These are phyloP conservation scores for Aspergillus pseudoglaucus DNA, from an alignment of 2,329 filamentous ascomycete species.

Conservation along the genomic window DNA sequence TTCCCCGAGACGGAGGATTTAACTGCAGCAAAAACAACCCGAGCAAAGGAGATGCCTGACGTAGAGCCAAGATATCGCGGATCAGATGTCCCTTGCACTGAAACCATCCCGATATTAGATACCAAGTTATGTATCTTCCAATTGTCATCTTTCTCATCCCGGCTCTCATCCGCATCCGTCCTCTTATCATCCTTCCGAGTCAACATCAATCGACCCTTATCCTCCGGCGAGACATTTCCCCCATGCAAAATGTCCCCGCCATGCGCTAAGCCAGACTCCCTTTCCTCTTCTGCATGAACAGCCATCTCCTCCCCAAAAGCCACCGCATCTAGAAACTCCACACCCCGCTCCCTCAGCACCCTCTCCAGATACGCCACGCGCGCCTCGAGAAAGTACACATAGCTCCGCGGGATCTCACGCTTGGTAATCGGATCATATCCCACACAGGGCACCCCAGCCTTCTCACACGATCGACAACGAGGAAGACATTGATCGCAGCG, in stretches of 20 bases:
- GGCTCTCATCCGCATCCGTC: constrained; percentile 11
- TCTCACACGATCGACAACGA: constrained; percentile 85
- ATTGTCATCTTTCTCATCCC: constrained; percentile 46
- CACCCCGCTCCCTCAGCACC: constrained; percentile 61
- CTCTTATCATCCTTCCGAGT: constrained; percentile 5
- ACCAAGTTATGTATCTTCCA: constrained; percentile 61
- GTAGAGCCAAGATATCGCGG: constrained; percentile 76
- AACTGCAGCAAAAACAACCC: constrained; percentile 89
- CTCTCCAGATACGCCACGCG: constrained; percentile 77
- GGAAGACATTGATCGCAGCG: constrained; percentile 89
- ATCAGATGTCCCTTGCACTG: constrained; percentile 70
- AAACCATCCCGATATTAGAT: constrained; percentile 67
- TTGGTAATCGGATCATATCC: constrained; percentile 97
- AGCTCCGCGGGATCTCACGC: constrained; percentile 84
- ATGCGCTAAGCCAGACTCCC: constrained; percentile 16
- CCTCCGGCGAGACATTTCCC: not conserved
- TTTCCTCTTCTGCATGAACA: constrained; percentile 22
- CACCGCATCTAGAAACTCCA: constrained; percentile 65
- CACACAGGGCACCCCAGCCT: constrained; percentile 84
- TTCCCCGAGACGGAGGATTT: constrained; percentile 61
- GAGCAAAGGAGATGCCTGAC: constrained; percentile 87
- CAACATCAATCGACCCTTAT: constrained; percentile 1
- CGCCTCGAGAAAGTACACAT: constrained; percentile 91
- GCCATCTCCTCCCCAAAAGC: constrained; percentile 54
- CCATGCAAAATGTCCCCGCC: not conserved